phyloP scores from a whole-genome alignment of 768 basidiomycete species.

The Phlegmacium glaucopus region DNA sequence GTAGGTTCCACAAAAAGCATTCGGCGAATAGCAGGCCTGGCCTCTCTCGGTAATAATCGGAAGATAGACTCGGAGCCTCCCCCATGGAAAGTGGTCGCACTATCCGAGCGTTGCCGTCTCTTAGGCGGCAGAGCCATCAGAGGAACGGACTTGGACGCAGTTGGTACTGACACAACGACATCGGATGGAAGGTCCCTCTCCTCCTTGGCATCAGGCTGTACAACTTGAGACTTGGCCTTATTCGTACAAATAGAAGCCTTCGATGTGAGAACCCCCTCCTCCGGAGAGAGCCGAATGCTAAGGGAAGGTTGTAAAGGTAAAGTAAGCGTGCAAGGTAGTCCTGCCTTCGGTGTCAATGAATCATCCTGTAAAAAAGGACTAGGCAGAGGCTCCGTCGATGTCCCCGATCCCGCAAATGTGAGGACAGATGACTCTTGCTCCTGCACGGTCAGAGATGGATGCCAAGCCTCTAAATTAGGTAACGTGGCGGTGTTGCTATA shows the following conservation, averaged over 20 bases:
- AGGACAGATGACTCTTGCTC: conserved; percentile 77
- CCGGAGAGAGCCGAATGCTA: not conserved
- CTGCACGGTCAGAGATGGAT: conserved; percentile 38
- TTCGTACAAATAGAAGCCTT: too few species aligned
- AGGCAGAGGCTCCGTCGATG: conserved; percentile 71
- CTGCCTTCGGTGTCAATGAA: conserved; percentile 32
- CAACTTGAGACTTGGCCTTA: too few species aligned
- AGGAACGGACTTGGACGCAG: conserved; percentile 8
- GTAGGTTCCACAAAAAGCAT: conserved; percentile 89
- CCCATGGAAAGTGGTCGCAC: conserved; percentile 65
- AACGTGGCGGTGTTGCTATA: conserved; percentile 38
- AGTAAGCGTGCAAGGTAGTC: conserved; percentile 10
- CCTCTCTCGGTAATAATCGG: conserved; percentile 90
- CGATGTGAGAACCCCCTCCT: too few species aligned
- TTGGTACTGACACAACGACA: not conserved
- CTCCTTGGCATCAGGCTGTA: too few species aligned
- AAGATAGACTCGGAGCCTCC: conserved; percentile 93
- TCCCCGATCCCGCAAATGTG: conserved; percentile 69
- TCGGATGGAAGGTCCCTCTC: not conserved
- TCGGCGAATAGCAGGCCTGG: conserved; percentile 88
- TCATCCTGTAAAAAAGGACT: conserved; percentile 22
- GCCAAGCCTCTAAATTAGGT: conserved; percentile 23
- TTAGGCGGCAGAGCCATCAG: conserved; percentile 12
- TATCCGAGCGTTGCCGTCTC: conserved; percentile 43
- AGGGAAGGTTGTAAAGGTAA: conserved; percentile 11